Base-by-base conservation (phyloP, 2,329 filamentous ascomycete genomes). In the Emmonsiellopsis sp. region DNA sequence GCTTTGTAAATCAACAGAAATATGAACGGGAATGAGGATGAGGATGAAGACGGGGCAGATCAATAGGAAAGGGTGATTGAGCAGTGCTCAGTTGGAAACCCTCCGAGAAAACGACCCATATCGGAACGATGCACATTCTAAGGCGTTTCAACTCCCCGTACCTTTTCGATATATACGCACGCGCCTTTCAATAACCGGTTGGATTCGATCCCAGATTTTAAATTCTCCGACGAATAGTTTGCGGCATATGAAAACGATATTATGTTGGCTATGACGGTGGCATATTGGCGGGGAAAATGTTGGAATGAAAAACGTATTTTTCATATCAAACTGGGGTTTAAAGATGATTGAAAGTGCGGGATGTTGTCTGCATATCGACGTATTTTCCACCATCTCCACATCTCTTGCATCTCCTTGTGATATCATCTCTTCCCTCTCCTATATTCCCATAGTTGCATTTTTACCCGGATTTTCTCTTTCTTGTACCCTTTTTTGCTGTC, bases 1-100 rank as follows among this genome's bases (percentile, higher is more conserved):
- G 58, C 66, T 54, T 60, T 71, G 61, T 71, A 71, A 70, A 52
- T 11, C 33, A 37, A 5, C 14, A 31, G 31, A 11, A 2, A n/a
- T 13, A 13, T 5, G 46, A 31, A 32, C 1, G 39, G 46, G n/a
- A 48, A 48, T 21, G 32, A 13, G 3, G 17, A n/a, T 17, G 5
- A 34, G 45, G 5, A 37, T 21, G 34, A 37, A 21, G 34, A 43
- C n/a, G 17, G n/a, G 42, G 39, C 9, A n/a, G 36, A 39, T 39
- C 9, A 39, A 39, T n/a, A 10, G 13, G 36, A n/a, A 39, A 39
- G 6, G 36, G 36, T n/a, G 34, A 3, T 39, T 6, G 21, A 7
- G 5, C 21, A 39, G 9, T 32, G 17, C 5, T 17, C 11, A 21
- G 45, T 34, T 17, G 21, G 17, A 31, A 27, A 27, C 5, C 21